Evolutionary conservation across 2,329 filamentous ascomycete species (phyloP).

Genomic region (Diaporthe nobilis): DNA sequence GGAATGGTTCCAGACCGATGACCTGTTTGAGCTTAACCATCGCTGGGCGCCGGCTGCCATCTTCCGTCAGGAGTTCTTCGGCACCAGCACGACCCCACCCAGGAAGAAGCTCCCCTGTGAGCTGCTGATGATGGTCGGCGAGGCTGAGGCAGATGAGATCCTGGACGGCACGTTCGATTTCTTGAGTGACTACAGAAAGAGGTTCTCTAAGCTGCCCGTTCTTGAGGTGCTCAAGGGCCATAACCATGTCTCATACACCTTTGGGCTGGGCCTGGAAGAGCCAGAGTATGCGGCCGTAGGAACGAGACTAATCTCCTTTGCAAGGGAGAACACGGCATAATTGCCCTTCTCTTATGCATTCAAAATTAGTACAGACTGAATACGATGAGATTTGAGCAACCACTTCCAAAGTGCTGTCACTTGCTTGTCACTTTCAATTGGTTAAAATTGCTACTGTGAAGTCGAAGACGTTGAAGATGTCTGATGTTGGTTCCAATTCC

Average conservation of each 20-base stretch:
- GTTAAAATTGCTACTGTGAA: neutral
- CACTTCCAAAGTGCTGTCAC: neutral
- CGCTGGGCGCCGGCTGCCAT: constrained; percentile 34
- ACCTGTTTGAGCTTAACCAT: constrained; percentile 32
- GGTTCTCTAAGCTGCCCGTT: constrained; percentile 40
- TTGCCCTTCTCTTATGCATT: neutral
- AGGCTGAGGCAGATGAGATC: constrained; percentile 43
- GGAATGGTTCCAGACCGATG: constrained; percentile 36
- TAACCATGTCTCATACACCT: constrained; percentile 43
- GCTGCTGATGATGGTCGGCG: constrained; percentile 41
- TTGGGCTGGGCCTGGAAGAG: constrained; percentile 43
- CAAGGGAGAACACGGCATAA: constrained; percentile 22
- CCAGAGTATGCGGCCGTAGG: constrained; percentile 39
- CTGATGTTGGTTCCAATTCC: neutral
- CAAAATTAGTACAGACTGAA: neutral
- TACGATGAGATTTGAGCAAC: neutral
- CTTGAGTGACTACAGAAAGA: constrained; percentile 41
- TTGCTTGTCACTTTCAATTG: neutral
- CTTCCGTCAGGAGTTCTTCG: constrained; percentile 36
- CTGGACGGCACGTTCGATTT: constrained; percentile 43
- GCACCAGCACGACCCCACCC: neutral
- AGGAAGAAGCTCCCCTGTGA: constrained; percentile 28
- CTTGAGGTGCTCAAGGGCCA: constrained; percentile 45
- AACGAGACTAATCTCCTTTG: constrained; percentile 23
- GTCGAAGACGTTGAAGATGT: neutral